phyloP scores from a whole-genome alignment of 257 asterid species.

The Echites panduratus region DNA sequence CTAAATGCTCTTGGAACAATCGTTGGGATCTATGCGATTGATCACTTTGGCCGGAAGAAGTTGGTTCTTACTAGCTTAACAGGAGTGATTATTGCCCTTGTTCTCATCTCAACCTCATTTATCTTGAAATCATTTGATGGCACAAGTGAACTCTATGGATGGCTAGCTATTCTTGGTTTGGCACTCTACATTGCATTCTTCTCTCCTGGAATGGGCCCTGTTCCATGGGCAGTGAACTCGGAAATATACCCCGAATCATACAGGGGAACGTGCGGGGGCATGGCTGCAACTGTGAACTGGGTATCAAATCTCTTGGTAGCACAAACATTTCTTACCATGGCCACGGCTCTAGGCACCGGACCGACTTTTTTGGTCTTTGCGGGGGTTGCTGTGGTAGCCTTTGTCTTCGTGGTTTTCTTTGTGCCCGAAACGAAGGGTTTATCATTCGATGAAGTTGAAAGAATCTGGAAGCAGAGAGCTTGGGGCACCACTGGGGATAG shows the following conservation, averaged over 20 bases:
- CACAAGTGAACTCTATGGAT: slow-evolving; percentile 39
- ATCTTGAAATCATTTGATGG: slow-evolving; percentile 36
- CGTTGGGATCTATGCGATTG: slow-evolving; percentile 80
- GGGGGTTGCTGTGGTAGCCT: slow-evolving; percentile 55
- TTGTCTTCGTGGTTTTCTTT: slow-evolving; percentile 49
- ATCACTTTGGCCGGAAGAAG: slow-evolving; percentile 68
- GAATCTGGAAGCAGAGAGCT: slow-evolving; percentile 76
- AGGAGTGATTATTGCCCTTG: slow-evolving; percentile 70
- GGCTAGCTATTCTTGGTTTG: slow-evolving; percentile 77
- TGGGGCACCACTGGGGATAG: slow-evolving; percentile 22
- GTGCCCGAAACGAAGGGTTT: slow-evolving; percentile 94
- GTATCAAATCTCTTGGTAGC: slow-evolving; percentile 78
- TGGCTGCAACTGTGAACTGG: slow-evolving; percentile 97
- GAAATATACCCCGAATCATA: slow-evolving; percentile 83
- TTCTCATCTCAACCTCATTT: slow-evolving; percentile 57
- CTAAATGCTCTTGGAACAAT: slow-evolving; percentile 75
- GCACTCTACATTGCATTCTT: slow-evolving; percentile 71
- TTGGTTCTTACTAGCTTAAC: slow-evolving; percentile 68
- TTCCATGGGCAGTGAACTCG: slow-evolving; percentile 92
- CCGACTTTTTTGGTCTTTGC: slow-evolving; percentile 69
- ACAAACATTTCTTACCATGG: slow-evolving; percentile 68
- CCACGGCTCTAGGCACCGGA: slow-evolving; percentile 59
- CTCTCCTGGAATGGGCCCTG: slow-evolving; percentile 95
- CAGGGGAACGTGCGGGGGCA: slow-evolving; percentile 85
- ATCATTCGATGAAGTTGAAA: slow-evolving; percentile 79